Conservation (phyloP, 1,284 basidiomycete species). For the Trametes versicolor region DNA sequence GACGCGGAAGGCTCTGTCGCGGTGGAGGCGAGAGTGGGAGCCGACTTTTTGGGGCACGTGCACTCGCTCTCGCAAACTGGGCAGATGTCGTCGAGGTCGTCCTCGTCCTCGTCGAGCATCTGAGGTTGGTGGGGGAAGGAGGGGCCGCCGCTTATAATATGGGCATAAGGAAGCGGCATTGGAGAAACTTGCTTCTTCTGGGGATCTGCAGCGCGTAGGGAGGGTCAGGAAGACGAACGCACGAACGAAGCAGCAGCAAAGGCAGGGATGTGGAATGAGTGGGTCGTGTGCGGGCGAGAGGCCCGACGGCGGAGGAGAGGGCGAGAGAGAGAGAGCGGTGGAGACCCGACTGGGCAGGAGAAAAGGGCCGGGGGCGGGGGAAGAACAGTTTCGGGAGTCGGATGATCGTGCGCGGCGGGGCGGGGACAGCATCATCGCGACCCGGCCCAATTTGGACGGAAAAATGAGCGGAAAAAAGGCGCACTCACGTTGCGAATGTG, state of each 20-base stretch:
- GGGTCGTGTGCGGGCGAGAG: slow-evolving; percentile 18
- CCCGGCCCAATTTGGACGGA: slow-evolving; percentile 11
- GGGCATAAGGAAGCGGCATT: slow-evolving; percentile 74
- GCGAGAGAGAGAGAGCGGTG: slow-evolving; percentile 18
- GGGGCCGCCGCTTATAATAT: slow-evolving; percentile 61
- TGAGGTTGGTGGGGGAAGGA: slow-evolving; percentile 27
- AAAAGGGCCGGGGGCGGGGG: slow-evolving; percentile 26
- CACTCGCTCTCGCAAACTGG: slow-evolving; percentile 88
- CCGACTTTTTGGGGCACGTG: slow-evolving; percentile 65
- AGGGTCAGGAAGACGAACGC: slow-evolving; percentile 23
- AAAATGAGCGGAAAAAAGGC: slow-evolving; percentile 18
- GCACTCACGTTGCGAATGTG: slow-evolving; percentile 42
- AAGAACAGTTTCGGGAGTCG: slow-evolving; percentile 26
- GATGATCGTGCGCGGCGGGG: slow-evolving; percentile 20
- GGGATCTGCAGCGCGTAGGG: slow-evolving; percentile 51
- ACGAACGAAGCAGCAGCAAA: slow-evolving; percentile 15
- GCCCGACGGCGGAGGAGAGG: slow-evolving; percentile 6
- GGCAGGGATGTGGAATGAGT: slow-evolving; percentile 16
- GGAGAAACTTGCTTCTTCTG: slow-evolving; percentile 65
- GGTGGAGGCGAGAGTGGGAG: slow-evolving; percentile 41
- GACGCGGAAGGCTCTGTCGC: slow-evolving; percentile 38
- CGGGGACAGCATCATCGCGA: slow-evolving; percentile 17
- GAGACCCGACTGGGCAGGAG: slow-evolving; percentile 18
- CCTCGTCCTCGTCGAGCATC: slow-evolving; percentile 65
- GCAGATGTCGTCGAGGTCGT: slow-evolving; percentile 85